phyloP scores from a whole-genome alignment of 106 monocot species.

The Phalaenopsis equestris region DNA sequence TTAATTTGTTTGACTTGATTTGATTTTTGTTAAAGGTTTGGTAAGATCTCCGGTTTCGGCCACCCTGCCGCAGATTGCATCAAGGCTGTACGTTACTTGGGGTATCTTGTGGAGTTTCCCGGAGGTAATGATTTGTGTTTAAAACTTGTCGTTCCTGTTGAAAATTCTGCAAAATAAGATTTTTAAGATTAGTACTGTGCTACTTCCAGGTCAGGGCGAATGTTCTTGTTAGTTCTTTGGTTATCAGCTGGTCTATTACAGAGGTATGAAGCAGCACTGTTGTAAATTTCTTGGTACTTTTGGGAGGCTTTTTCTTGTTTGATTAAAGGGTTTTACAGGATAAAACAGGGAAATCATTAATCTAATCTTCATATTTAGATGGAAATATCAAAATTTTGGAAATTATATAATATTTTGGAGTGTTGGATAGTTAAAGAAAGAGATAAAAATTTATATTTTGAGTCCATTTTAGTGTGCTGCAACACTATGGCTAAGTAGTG shows the following conservation, averaged over 20 bases:
- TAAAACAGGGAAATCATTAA: background rate
- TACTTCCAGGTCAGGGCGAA: slow-evolving; percentile 51
- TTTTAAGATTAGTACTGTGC: slow-evolving; percentile 6
- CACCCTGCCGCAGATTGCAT: slow-evolving; percentile 65
- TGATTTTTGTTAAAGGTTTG: slow-evolving; percentile 27
- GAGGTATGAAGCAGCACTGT: slow-evolving; percentile 41
- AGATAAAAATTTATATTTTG: background rate
- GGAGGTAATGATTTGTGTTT: slow-evolving; percentile 28
- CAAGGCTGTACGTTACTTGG: slow-evolving; percentile 70
- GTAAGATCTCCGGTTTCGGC: slow-evolving; percentile 78
- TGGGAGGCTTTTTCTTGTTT: background rate
- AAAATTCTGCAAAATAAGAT: background rate
- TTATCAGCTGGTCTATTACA: slow-evolving; percentile 99
- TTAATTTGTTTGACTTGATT: background rate
- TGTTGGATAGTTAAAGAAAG: background rate
- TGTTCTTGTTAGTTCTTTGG: slow-evolving; percentile 84
- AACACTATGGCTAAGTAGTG: background rate
- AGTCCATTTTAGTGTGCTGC: background rate
- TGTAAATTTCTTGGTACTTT: background rate
- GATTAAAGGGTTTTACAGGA: background rate
- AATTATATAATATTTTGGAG: background rate
- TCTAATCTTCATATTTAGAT: background rate
- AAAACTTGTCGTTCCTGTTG: background rate
- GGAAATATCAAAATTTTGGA: background rate
- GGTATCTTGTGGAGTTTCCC: slow-evolving; percentile 74